These are phyloP conservation scores for Endocladia muricata DNA, from an alignment of 31 red algal genomes.

Conservation along the genomic window DNA sequence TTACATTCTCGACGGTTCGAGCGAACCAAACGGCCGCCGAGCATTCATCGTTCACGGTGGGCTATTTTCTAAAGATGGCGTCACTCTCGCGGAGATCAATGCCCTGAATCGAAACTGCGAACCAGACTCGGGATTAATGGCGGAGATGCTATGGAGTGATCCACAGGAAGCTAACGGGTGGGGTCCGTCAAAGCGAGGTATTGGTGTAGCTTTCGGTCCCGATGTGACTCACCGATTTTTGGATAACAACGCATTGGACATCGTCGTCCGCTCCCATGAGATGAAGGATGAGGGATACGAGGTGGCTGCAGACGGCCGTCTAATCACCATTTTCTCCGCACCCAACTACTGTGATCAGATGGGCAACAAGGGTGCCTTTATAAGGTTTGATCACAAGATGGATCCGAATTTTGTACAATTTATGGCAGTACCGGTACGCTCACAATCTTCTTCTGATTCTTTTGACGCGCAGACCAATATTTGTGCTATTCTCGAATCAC, in stretches of 20 bases:
- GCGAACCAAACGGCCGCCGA: slow-evolving; percentile 34
- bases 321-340: slow-evolving; percentile 99
- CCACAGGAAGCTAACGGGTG: slow-evolving; percentile 86
- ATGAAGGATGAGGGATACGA: slow-evolving; percentile 99
- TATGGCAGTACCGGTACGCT: slow-evolving; percentile 58
- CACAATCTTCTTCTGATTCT: not conserved
- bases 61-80: slow-evolving; percentile 87
- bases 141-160: slow-evolving; percentile 98
- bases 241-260: slow-evolving; percentile 79
- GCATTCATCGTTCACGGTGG: slow-evolving; percentile 93
- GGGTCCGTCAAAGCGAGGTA: slow-evolving; percentile 89
- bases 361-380: slow-evolving; percentile 91
- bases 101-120: slow-evolving; percentile 75
- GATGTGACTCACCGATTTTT: slow-evolving; percentile 92
- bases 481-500: not conserved
- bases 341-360: slow-evolving; percentile 98
- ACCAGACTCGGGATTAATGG: slow-evolving; percentile 88
- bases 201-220: slow-evolving; percentile 93
- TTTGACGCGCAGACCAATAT: not conserved
- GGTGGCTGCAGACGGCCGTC: slow-evolving; percentile 82
- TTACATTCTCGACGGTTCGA: slow-evolving; percentile 82
- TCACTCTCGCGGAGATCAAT: slow-evolving; percentile 78
- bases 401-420: slow-evolving; percentile 83
- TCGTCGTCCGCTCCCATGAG: slow-evolving; percentile 92
- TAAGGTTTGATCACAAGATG: slow-evolving; percentile 76